Evolutionary conservation across 2,329 filamentous ascomycete genomes (phyloP).

Genomic region (Nemania serpens): DNA sequence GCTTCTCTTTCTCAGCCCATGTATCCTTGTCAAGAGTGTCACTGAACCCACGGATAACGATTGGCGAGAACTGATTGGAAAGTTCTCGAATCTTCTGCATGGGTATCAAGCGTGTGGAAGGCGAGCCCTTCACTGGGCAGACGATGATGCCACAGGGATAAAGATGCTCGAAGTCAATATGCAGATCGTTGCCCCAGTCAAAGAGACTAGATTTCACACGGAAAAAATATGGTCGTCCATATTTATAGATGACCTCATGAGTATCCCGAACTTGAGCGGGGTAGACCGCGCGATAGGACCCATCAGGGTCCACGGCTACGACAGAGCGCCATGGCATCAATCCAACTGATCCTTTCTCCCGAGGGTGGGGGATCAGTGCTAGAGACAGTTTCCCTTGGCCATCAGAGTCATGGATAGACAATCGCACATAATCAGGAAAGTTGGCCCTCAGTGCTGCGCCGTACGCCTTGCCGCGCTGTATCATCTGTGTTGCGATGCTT

Average conservation of each 20-base stretch:
- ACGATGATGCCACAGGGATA: constrained; percentile 13
- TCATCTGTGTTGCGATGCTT: constrained; percentile 9
- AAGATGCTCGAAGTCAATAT: constrained; percentile 12
- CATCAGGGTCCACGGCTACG: constrained; percentile 11
- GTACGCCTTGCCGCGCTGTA: constrained; percentile 14
- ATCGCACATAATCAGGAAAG: neutral
- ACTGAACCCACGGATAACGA: constrained; percentile 10
- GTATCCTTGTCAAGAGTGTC: constrained; percentile 7
- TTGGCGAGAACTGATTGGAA: constrained; percentile 14
- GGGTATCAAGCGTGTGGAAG: constrained; percentile 13
- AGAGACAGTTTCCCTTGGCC: constrained; percentile 13
- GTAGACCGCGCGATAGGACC: constrained; percentile 16
- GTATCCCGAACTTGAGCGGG: constrained; percentile 13
- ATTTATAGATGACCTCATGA: constrained; percentile 10
- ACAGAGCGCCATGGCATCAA: constrained; percentile 20
- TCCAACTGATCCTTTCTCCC: constrained; percentile 4
- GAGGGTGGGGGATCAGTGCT: constrained; percentile 4
- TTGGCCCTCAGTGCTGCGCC: constrained; percentile 4
- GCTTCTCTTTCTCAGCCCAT: constrained; percentile 7
- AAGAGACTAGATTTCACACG: constrained; percentile 15
- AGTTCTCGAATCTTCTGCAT: constrained; percentile 14
- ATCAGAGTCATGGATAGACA: constrained; percentile 14
- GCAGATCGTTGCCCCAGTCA: constrained; percentile 5
- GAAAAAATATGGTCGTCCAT: constrained; percentile 10
- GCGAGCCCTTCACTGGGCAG: constrained; percentile 3